Percentiles rank a stretch among this genome's conserved stretches.
Evolutionary conservation across 805 yeast genomes (phyloP).

Genomic region (Clavispora santaluciae): DNA sequence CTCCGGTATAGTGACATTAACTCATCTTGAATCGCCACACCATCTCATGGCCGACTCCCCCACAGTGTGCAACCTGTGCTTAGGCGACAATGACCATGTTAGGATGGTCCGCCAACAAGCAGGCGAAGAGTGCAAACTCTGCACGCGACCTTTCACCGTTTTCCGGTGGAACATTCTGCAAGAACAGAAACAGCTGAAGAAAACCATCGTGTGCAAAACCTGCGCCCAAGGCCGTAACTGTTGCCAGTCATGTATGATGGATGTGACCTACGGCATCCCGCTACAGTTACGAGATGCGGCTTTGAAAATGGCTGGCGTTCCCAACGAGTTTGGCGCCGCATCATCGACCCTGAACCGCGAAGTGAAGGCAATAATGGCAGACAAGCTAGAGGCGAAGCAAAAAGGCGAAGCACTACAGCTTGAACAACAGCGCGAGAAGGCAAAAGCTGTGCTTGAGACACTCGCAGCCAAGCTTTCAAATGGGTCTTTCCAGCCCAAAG

Average conservation of each 20-base stretch:
- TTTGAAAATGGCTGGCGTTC: conserved; percentile 57
- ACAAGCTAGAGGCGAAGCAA: conserved; percentile 48
- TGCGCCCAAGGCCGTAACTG: conserved; percentile 79
- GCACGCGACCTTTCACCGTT: conserved; percentile 80
- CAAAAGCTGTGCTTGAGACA: conserved; percentile 48
- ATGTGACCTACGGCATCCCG: conserved; percentile 77
- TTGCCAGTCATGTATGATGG: conserved; percentile 86
- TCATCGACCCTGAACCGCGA: conserved; percentile 24
- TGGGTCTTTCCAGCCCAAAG: not conserved
- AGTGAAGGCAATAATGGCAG: conserved; percentile 37
- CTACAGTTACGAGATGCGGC: conserved; percentile 76
- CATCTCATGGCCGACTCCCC: conserved; percentile 36
- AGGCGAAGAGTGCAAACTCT: conserved; percentile 81
- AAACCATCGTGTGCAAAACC: conserved; percentile 69
- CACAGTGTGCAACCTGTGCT: conserved; percentile 67
- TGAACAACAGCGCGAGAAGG: conserved; percentile 21
- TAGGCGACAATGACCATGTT: conserved; percentile 63
- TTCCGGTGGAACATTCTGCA: conserved; percentile 64
- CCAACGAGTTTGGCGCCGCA: conserved; percentile 20
- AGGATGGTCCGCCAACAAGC: conserved; percentile 63
- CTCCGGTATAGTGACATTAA: not conserved
- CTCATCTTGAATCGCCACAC: not conserved
- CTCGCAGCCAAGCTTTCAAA: conserved; percentile 34
- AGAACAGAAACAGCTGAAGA: conserved; percentile 40
- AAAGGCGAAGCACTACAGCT: conserved; percentile 10